phyloP scores from a whole-genome alignment of 768 basidiomycete species.

The Fistulinella prunicolor region DNA sequence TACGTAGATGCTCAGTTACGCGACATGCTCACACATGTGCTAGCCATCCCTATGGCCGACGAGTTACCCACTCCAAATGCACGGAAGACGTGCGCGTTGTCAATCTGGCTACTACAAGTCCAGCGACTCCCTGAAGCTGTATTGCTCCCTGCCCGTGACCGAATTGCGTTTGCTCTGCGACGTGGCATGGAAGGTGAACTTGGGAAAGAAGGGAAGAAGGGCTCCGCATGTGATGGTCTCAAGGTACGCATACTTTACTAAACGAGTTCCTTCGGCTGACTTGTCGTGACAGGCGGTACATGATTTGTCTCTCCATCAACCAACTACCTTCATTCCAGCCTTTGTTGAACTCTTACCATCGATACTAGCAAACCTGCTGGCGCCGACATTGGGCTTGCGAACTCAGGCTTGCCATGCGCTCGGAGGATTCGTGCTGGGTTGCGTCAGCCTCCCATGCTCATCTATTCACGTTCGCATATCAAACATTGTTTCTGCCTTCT shows the following conservation, averaged over 20 bases:
- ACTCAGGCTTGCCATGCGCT: conserved; percentile 74
- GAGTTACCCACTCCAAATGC: conserved; percentile 77
- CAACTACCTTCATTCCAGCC: conserved; percentile 63
- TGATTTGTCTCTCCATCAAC: conserved; percentile 62
- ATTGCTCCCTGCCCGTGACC: conserved; percentile 57
- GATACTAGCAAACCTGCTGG: conserved; percentile 60
- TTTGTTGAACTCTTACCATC: conserved; percentile 61
- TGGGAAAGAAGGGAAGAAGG: conserved; percentile 88
- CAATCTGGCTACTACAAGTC: conserved; percentile 69
- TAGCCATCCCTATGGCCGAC: conserved; percentile 70
- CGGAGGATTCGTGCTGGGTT: conserved; percentile 61
- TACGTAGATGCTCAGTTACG: conserved; percentile 54
- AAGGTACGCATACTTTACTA: conserved; percentile 46
- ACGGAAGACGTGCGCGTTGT: conserved; percentile 80
- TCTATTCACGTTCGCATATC: conserved; percentile 53
- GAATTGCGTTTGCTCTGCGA: conserved; percentile 67
- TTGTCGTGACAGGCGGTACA: conserved; percentile 60
- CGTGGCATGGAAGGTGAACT: conserved; percentile 82
- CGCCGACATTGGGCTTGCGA: conserved; percentile 61
- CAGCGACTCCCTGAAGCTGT: conserved; percentile 66
- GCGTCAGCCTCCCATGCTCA: conserved; percentile 45
- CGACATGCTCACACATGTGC: conserved; percentile 56
- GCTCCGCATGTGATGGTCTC: conserved; percentile 72
- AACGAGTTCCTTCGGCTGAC: conserved; percentile 9
- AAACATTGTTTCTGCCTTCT: conserved; percentile 42